Evolutionary conservation across 129 eudicot genomes (phyloP).

Genomic region (Centrapalus pauciflorus): DNA sequence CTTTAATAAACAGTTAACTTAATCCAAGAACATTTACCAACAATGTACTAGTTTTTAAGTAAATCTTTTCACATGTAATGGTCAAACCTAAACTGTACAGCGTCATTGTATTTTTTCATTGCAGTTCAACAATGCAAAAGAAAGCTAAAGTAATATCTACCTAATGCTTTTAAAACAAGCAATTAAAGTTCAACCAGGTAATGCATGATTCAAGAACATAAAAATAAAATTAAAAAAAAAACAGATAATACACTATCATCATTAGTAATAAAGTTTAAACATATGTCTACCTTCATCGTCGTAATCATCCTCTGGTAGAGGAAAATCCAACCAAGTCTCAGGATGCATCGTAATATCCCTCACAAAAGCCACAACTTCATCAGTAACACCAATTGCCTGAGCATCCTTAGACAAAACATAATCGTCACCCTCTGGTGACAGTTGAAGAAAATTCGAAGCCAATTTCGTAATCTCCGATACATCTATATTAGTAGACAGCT

Average conservation of each 20-base stretch:
- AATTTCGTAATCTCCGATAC: conserved; percentile 79
- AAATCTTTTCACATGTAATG: neutral
- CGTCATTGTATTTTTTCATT: neutral
- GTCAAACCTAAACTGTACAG: neutral
- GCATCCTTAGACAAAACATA: conserved; percentile 27
- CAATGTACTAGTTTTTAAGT: neutral
- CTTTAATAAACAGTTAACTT: neutral
- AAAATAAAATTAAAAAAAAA: too few relatives aligned
- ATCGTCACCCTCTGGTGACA: conserved; percentile 48
- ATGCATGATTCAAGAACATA: neutral
- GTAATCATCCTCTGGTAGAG: conserved; percentile 55
- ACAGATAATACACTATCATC: neutral
- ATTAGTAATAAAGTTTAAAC: neutral
- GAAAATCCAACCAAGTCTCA: conserved; percentile 96
- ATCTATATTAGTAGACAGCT: conserved; percentile 62
- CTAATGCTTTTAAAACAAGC: neutral
- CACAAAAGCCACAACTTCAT: conserved; percentile 75
- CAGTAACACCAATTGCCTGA: conserved; percentile 71
- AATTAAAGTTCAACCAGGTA: neutral
- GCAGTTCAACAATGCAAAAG: neutral
- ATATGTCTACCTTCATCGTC: conserved; percentile 33
- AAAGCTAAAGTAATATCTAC: neutral
- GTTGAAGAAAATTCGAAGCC: conserved; percentile 67
- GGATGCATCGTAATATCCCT: conserved; percentile 87
- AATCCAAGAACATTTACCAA: neutral